Percentiles rank a stretch among this genome's conserved stretches.
These are phyloP conservation scores for Chrysoporthe puriensis DNA, from an alignment of 2,329 filamentous ascomycete species.

Conservation along the genomic window DNA sequence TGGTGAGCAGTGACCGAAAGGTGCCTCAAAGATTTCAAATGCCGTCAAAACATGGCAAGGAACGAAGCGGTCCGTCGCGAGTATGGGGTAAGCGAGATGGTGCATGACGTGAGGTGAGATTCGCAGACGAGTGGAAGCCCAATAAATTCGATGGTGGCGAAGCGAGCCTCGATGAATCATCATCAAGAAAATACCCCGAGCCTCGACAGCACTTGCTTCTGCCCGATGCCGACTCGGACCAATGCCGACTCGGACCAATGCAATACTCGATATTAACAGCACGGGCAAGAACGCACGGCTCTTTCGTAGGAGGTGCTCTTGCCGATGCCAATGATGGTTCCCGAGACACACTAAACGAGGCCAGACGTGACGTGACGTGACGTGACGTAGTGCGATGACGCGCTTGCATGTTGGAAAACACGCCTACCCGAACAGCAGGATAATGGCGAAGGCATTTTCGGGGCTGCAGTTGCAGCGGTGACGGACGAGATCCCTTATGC, in stretches of 20 bases:
- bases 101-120: slow-evolving; percentile 4
- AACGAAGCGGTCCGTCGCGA: slow-evolving; percentile 8
- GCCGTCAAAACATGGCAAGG: slow-evolving; percentile 5
- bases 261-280: not conserved
- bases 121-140: slow-evolving; percentile 21
- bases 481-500: slow-evolving; percentile 36
- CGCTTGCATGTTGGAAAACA: slow-evolving; percentile 22
- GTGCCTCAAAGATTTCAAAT: slow-evolving; percentile 1
- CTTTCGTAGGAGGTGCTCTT: no score
- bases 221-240: slow-evolving; percentile 11
- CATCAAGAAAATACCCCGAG: not conserved
- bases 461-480: slow-evolving; percentile 29
- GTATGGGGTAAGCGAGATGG: not conserved
- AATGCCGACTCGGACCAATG: slow-evolving; percentile 7
- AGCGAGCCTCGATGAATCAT: not conserved
- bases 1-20: not conserved
- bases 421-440: slow-evolving; percentile 23
- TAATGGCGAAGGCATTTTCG: slow-evolving; percentile 9
- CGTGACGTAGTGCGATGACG: not conserved
- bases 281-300: not conserved
- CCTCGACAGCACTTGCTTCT: slow-evolving; percentile 1
- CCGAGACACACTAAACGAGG: no score
- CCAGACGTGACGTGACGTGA: not conserved
- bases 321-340: no score
- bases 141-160: not conserved